Evolutionary conservation across 2,329 filamentous ascomycete species (phyloP), one percentile per base, ranked within the genome.

Genomic region (Zelopaecilomyces penicillatus): DNA sequence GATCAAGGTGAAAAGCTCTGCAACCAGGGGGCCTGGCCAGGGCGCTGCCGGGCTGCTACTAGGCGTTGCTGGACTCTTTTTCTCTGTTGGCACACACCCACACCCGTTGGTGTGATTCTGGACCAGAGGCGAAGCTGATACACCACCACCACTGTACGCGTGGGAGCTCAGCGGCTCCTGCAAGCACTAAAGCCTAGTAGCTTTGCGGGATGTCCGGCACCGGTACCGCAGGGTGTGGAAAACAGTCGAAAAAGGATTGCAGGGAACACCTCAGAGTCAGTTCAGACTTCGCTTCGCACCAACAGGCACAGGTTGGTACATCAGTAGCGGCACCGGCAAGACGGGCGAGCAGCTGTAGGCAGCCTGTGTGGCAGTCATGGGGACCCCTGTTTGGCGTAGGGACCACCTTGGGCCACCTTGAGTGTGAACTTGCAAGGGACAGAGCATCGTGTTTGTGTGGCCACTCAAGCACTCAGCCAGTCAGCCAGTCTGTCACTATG

Each of bases 191-290:
- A 58, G 47, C 47, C 42, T 47, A 19, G 19, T 59, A 59, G 57
- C 52, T 57, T 46, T 48, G 57, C 57, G 57, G 57, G 54, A 59
- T 49, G 57, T 54, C 57, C 47, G 47, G 47, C 45, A 47, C 35
- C 46, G 43, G 34, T 19, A 27, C 12, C 10, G 26, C 27, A 11
- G 26, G 5, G 11, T 31, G 10, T 27, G 27, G 30, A 30, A 37
- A 37, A 19, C 19, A 19, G 19, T 19, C 19, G 37, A 45, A 36
- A 46, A 10, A 38, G 11, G 38, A 40, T 19, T 19, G 19, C 19
- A 19, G 19, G 19, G 19, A 40, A 40, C n/a, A 40, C 34, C 12
- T 9, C 12, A 30, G 38, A 29, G 30, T 40, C 27, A 30, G 10
- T 26, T 40, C 27, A 40, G 12, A 26, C 19, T 19, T 36, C n/a